phyloP scores from a whole-genome alignment of 192 early-diverging fungal genomes.

The Podila verticillata region DNA sequence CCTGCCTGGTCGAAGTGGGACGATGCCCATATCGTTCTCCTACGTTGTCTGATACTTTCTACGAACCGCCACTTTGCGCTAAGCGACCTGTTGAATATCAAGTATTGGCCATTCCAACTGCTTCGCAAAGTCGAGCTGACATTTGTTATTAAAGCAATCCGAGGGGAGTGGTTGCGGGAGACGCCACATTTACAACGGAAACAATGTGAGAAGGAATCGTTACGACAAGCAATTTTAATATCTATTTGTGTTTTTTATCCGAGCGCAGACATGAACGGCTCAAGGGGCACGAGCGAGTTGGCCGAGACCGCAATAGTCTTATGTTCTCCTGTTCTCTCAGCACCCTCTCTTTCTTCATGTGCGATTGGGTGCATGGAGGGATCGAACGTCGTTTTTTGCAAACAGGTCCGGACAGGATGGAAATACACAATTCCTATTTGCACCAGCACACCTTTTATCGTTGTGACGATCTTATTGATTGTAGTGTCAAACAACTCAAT shows the following conservation, averaged over 20 bases:
- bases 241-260: too few species aligned
- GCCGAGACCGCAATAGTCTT: not conserved
- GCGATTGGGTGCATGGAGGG: not conserved
- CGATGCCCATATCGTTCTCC: too few species aligned
- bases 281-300: not conserved
- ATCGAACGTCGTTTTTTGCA: not conserved
- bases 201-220: not conserved
- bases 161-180: not conserved
- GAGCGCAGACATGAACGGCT: not conserved
- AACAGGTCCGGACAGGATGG: slow-evolving; percentile 33
- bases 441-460: not conserved
- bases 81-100: too few species aligned
- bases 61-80: slow-evolving; percentile 7
- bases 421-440: slow-evolving; percentile 6
- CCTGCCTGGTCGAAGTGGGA: too few species aligned
- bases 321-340: not conserved
- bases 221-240: not conserved
- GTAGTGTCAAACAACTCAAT: too few species aligned
- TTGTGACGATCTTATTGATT: too few species aligned
- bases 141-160: too few species aligned
- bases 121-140: too few species aligned
- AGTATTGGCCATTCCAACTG: too few species aligned
- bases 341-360: not conserved
- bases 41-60: not conserved
- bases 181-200: not conserved